A percentile compares a stretch with the other conserved stretches of the same genome.
phyloP scores from a whole-genome alignment of 2,329 filamentous ascomycete species.

The Colletotrichum tanaceti region DNA sequence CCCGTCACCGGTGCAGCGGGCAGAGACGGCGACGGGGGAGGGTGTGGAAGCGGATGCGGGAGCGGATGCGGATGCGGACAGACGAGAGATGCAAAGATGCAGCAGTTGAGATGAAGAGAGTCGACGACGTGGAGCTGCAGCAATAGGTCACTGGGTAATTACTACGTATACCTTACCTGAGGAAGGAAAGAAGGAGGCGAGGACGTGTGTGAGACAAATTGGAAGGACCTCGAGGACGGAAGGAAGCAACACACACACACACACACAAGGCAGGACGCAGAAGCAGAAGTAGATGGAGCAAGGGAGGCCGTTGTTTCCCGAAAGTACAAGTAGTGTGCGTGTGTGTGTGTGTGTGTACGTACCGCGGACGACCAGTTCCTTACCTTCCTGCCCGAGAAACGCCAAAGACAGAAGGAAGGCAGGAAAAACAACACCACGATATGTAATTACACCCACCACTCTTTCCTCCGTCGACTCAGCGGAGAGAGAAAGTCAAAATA shows the following conservation, averaged over 20 bases:
- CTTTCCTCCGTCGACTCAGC: too few species aligned
- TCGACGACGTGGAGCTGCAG: background rate
- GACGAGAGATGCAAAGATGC: too few species aligned
- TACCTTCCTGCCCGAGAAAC: background rate
- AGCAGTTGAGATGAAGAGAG: background rate
- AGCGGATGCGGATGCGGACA: too few species aligned
- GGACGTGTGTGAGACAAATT: slow-evolving; percentile 24
- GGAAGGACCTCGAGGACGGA: background rate
- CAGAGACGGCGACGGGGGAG: background rate
- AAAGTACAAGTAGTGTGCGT: too few species aligned
- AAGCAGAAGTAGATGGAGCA: slow-evolving; percentile 12
- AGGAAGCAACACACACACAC: background rate
- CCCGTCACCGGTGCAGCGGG: background rate
- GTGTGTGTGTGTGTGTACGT: too few species aligned
- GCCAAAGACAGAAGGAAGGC: background rate
- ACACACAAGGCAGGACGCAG: background rate
- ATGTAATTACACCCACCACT: too few species aligned
- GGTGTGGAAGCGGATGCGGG: too few species aligned
- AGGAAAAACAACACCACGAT: too few species aligned
- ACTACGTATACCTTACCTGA: too few species aligned
- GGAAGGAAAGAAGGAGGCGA: background rate
- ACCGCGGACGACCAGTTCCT: too few species aligned
- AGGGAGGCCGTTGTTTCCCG: slow-evolving; percentile 30
- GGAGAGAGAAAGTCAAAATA: too few species aligned
- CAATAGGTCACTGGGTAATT: background rate